Percentiles rank a stretch among this genome's conserved stretches.
Evolutionary conservation across 257 asterid species (phyloP).

Genomic region (Hygrophila difformis): DNA sequence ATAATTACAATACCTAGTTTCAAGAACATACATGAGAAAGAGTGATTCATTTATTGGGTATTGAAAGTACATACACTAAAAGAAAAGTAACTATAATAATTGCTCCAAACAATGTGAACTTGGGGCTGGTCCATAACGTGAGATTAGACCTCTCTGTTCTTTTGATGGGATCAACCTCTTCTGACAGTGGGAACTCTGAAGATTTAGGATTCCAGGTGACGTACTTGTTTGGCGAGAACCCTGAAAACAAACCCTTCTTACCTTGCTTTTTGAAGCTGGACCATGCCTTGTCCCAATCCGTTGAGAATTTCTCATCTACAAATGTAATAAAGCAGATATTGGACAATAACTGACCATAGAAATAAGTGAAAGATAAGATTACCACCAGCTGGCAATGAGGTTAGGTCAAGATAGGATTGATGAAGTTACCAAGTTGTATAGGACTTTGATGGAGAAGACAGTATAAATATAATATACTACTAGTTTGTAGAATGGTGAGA

Average conservation of each 20-base stretch:
- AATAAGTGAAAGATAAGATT: no score
- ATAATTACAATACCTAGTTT: no score
- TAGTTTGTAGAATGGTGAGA: no score
- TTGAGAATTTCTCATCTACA: constrained; percentile 60
- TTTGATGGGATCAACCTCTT: constrained; percentile 91
- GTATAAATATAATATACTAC: no score
- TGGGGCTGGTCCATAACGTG: constrained; percentile 77
- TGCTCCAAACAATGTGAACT: constrained; percentile 60
- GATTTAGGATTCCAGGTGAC: constrained; percentile 90
- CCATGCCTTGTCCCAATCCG: constrained; percentile 98
- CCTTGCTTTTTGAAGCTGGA: constrained; percentile 77
- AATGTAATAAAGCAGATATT: no score
- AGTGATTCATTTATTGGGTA: constrained; percentile 42
- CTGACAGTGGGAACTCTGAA: constrained; percentile 72
- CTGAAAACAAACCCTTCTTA: constrained; percentile 56
- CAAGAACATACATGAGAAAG: no score
- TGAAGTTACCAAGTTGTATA: no score
- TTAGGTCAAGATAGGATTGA: no score
- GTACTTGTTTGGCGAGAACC: constrained; percentile 68
- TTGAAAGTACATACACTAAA: constrained; percentile 58
- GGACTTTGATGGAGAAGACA: no score
- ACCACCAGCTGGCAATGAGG: no score
- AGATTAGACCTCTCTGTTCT: constrained; percentile 87
- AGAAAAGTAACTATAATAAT: constrained; percentile 63
- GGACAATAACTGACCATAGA: no score